Base-by-base conservation (phyloP, 495 filamentous ascomycete genomes). In the Aspergillus haitiensis region DNA sequence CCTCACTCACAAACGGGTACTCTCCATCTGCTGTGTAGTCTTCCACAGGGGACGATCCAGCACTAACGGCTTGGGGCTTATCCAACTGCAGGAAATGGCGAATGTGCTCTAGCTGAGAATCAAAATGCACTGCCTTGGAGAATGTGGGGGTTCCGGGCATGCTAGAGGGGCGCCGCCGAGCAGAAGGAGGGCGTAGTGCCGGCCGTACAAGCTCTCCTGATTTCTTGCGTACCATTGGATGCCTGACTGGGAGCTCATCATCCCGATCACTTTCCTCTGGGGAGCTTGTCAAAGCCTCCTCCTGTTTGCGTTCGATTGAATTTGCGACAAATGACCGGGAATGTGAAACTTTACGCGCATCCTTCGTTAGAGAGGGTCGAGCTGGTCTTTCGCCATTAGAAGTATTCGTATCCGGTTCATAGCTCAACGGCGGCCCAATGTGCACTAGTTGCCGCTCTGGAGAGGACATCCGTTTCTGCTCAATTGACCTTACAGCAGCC, bases 71-170 rank as follows among this genome's bases (percentile, higher is more conserved):
- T 45, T 96, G 85, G 2, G 94, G 94, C 27, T 89, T 85, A 70
- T 98, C 95, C 6, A 97, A 85, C 70, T 97, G 90, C 48, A 95
- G 74, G 73, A 98, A 98, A 69, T 97, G 93, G 31, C 94, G 83
- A 42, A 97, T 92, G 63, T 98, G 93, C 75, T 97, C 93, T 47
- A 97, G 82, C 62, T 93, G 87, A 1, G 92, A 88, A 69, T 98
- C 93, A 70, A 98, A 98, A 71, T 98, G 94, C 16, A 98, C 95
- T 7, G 88, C 88, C 72, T 98, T 98, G 36, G 88, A 86, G 70
- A 92, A 98, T 0, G 93, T 95, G 0, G 94, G 94, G 6, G 94
- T 98, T 11, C 95, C 95, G 7, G 94, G 94, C 92, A 98, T 95
- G 73, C 93, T 97, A 0, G 89, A 96, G 1, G 92, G 93, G 44